Evolutionary conservation across 2,329 filamentous ascomycete species (phyloP).

Genomic region (Pestalotiopsis sp.): DNA sequence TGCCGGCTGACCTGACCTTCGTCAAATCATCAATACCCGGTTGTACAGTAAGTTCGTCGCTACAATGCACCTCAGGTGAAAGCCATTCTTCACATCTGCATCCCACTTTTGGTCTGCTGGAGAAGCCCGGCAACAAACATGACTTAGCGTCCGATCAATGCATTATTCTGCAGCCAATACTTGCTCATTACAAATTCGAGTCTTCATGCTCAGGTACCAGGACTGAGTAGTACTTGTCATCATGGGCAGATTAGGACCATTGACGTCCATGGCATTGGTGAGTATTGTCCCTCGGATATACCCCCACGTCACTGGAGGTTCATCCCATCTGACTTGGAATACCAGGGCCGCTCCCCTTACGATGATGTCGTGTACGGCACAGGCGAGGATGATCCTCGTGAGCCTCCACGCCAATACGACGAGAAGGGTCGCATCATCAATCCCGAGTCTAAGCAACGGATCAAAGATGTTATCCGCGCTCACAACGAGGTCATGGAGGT

Average conservation of each 20-base stretch:
- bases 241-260: slow-evolving; percentile 58
- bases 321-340: slow-evolving; percentile 3
- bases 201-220: background rate
- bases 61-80: too few relatives aligned
- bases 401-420: slow-evolving; percentile 53
- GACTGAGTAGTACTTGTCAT: slow-evolving; percentile 14
- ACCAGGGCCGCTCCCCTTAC: slow-evolving; percentile 60
- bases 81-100: too few relatives aligned
- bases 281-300: slow-evolving; percentile 19
- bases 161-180: background rate
- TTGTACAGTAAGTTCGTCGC: too few relatives aligned
- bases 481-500: slow-evolving; percentile 67
- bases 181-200: background rate
- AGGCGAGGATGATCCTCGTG: slow-evolving; percentile 41
- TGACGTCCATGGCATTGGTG: slow-evolving; percentile 60
- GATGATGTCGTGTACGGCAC: slow-evolving; percentile 57
- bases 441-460: slow-evolving; percentile 54
- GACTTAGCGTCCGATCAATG: background rate
- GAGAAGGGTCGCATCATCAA: slow-evolving; percentile 58
- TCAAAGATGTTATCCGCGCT: slow-evolving; percentile 58
- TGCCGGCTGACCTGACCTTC: too few relatives aligned
- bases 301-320: background rate
- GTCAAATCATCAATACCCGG: too few relatives aligned
- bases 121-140: too few relatives aligned
- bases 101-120: background rate